Conservation (phyloP, 352 stramenopile genomes). For the Phytophthora citrophthora region DNA sequence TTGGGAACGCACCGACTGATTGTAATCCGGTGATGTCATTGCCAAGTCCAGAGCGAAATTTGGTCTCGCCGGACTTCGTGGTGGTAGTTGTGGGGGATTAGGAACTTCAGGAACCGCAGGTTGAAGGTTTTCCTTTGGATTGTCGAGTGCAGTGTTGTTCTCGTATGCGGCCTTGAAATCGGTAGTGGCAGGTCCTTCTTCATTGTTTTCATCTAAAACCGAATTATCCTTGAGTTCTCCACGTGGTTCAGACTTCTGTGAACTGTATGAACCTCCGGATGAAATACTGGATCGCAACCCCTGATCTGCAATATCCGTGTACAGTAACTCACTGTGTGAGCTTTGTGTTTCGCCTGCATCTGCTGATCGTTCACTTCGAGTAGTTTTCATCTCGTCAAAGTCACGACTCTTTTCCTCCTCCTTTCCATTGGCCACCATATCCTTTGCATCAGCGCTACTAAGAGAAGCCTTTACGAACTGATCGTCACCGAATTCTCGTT, state of each 20-base stretch:
- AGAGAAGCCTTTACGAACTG: background rate
- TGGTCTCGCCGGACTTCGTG: slow-evolving; percentile 10
- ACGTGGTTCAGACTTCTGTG: background rate
- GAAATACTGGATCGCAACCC: background rate
- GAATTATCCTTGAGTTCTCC: background rate
- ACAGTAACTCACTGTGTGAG: background rate
- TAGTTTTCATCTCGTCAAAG: background rate
- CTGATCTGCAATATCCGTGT: background rate
- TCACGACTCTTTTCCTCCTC: background rate
- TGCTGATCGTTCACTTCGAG: background rate
- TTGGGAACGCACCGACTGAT: background rate
- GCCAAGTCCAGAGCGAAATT: background rate
- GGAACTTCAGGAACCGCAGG: slow-evolving; percentile 1
- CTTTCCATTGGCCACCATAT: background rate
- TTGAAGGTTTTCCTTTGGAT: background rate
- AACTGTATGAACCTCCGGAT: background rate
- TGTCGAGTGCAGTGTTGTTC: slow-evolving; percentile 7
- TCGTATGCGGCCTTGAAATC: background rate
- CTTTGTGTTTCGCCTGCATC: background rate
- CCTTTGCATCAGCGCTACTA: background rate
- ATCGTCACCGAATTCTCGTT: background rate
- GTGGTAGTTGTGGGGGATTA: slow-evolving; percentile 9
- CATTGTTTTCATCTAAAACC: background rate
- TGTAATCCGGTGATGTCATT: background rate
- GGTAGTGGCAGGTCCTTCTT: background rate